A percentile compares a stretch with the other conserved stretches of the same genome.
Conservation (phyloP, 2,329 filamentous ascomycete species). For the Clarireedia paspali region DNA sequence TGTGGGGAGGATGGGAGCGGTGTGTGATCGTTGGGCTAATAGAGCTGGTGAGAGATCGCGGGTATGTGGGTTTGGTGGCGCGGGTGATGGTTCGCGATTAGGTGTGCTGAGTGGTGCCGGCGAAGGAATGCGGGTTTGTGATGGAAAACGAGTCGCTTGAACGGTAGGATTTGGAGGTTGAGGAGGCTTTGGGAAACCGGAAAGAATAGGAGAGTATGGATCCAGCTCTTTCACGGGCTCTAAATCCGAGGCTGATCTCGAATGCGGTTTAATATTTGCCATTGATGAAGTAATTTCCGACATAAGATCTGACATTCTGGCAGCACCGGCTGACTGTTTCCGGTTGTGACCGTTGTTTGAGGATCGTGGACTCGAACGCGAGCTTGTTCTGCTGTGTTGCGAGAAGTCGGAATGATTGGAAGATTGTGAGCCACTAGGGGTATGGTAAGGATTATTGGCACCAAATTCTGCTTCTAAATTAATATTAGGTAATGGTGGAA, state of each 20-base stretch:
- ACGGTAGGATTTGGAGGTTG: conserved; percentile 40
- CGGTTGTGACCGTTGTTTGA: conserved; percentile 26
- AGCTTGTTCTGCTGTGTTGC: conserved; percentile 52
- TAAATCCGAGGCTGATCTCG: neutral
- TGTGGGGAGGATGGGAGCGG: conserved; percentile 6
- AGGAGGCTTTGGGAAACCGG: conserved; percentile 11
- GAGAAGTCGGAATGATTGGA: conserved; percentile 57
- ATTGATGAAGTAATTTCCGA: conserved; percentile 48
- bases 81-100: neutral
- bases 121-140: conserved; percentile 13
- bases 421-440: conserved; percentile 54
- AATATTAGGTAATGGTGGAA: conserved; percentile 29
- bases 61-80: neutral
- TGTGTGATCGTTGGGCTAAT: conserved; percentile 8
- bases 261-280: conserved; percentile 13
- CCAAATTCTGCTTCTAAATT: conserved; percentile 55
- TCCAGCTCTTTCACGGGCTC: conserved; percentile 5
- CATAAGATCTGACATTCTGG: conserved; percentile 45
- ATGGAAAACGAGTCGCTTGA: conserved; percentile 32
- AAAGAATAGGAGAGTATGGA: conserved; percentile 8
- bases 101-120: neutral
- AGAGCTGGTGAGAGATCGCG: neutral
- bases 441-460: conserved; percentile 55
- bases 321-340: conserved; percentile 31
- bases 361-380: conserved; percentile 49